Base-by-base conservation (phyloP, 192 early-diverging fungal species). In the Coemansia sp. region DNA sequence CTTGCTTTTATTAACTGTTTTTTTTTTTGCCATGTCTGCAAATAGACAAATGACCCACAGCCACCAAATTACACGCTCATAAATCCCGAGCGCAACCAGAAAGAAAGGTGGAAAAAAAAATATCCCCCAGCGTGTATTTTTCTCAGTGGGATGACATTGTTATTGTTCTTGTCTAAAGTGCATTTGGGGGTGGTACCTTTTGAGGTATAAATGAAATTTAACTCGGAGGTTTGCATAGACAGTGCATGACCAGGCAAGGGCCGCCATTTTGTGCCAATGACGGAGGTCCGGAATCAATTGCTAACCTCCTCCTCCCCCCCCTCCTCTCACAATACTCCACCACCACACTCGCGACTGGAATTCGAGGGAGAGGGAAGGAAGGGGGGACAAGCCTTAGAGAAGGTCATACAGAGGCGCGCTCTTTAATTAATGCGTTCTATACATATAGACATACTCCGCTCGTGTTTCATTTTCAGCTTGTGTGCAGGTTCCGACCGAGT, bases 211-310 rank as follows among this genome's bases (percentile, higher is more conserved):
- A 34, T 34, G 2, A 34, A 60, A 18, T 60, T 13, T 60, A 33
- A 34, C 57, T 60, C 57, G 57, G 57, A 36, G 57, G 57, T 33
- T 60, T 33, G 57, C 57, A 60, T 60, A 60, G 57, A 34, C 57
- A 18, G 31, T 60, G 57, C 57, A 60, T 34, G 57, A 5, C 12
- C 16, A 60, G 8, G 8, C 31, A 60, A 33, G 16, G 31, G 18
- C 57, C 4, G 57, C 16, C 16, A 36, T 34, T 60, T n/a, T 60
- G 57, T 8, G 31, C 31, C 16, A 60, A 60, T 60, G 31, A 16
- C 13, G 33, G 57, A 60, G 31, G 57, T 8, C 38, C 31, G 57
- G 57, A 34, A 60, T 13, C 55, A 57, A 34, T 33, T 60, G 49
- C 49, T 50, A 50, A 50, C 57, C 57, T 58, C 16, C 12, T 55